Evolutionary conservation across 2,329 filamentous ascomycete species (phyloP), one percentile per base, ranked within the genome.

Genomic region (Amphichorda felina): DNA sequence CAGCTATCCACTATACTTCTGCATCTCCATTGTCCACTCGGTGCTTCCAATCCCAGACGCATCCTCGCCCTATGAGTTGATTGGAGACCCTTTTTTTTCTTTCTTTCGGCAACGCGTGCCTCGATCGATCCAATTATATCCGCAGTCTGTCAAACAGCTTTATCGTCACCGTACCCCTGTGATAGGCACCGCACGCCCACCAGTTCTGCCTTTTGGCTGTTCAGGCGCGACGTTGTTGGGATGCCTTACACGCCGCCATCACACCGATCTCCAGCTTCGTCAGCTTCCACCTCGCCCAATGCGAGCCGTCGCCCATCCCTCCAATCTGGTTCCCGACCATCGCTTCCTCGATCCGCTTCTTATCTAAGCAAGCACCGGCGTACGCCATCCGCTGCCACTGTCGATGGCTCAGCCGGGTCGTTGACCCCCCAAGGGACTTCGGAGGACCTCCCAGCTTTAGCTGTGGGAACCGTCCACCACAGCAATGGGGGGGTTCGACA

Each of bases 241-340:
- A 91, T 91, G 84, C 84, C 84, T 75, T 91, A 91, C 67, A 91
- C 84, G 59, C 83, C 84, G 41, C 84, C 84, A 43, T 75, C 79
- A 49, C 72, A 74, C 53, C 64, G 69, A 53, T 79, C 75, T 41
- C 74, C 75, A 51, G 65, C 74, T 46, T 66, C 70, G 41, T 77
- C 75, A 49, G 63, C 65, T 40, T 61, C 70, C 35, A 50, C 64
- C 16, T 78, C 75, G 35, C 75, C 75, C 10, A 61, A 65, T 45
- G 52, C 56, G 43, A 78, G 72, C 51, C 71, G 75, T 43, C 67
- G 74, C 41, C 64, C 73, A 13, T 79, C 75, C 13, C 59, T 75
- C 39, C 64, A 70, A 43, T 55, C 59, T 38, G 57, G 58, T 33
- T 55, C 63, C 30, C 63, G 70, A 48, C 71, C 74, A 11, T 57